A percentile compares a stretch with the other conserved stretches of the same genome.
Evolutionary conservation across 106 monocot species (phyloP).

Genomic region (Phalaenopsis aphrodite): DNA sequence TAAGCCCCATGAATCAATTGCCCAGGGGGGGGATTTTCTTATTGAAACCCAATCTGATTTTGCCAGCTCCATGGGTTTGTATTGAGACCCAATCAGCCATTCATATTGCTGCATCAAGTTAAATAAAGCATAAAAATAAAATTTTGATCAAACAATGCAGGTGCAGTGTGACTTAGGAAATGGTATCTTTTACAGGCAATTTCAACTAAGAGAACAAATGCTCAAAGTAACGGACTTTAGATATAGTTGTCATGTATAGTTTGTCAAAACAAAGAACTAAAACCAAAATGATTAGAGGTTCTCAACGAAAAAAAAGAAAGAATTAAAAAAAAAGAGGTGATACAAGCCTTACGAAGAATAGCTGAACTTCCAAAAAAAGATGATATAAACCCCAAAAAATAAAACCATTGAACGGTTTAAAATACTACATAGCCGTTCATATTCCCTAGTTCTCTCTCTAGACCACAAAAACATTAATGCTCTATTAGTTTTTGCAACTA

Average conservation of each 20-base stretch:
- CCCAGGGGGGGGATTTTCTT: conserved; percentile 89
- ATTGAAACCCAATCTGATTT: conserved; percentile 85
- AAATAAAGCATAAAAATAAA: conserved; percentile 5
- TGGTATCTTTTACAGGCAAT: background rate
- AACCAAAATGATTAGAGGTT: background rate
- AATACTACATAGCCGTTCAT: too few species aligned
- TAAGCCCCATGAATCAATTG: conserved; percentile 96
- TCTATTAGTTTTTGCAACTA: too few species aligned
- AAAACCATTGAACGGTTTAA: too few species aligned
- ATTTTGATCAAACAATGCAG: background rate
- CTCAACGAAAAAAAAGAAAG: background rate
- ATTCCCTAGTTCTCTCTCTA: too few species aligned
- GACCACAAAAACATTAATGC: too few species aligned
- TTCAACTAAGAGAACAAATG: background rate
- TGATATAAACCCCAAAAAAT: too few species aligned
- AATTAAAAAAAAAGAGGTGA: background rate
- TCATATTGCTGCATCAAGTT: conserved; percentile 75
- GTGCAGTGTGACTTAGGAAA: background rate
- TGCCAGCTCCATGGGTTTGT: conserved; percentile 82
- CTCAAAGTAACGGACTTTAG: background rate
- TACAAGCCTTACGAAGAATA: background rate
- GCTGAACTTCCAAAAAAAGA: background rate
- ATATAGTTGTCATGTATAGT: background rate
- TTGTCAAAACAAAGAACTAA: background rate
- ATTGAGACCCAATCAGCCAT: conserved; percentile 86